phyloP scores from a whole-genome alignment of 192 early-diverging fungal genomes.

The Coemansia sp. region DNA sequence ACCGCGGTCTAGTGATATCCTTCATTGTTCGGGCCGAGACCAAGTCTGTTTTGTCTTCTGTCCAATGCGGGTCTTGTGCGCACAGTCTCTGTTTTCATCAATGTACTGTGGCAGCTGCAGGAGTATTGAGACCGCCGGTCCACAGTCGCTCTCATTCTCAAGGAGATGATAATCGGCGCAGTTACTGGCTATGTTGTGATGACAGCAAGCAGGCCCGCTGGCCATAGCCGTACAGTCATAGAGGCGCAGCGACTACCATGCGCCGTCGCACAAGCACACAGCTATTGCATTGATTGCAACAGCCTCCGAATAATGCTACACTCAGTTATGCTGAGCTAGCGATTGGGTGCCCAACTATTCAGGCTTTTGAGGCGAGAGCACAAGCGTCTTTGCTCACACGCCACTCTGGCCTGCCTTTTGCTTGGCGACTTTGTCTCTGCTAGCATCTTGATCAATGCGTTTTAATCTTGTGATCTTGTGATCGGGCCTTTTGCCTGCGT shows the following conservation, averaged over 20 bases:
- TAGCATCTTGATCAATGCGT: background rate
- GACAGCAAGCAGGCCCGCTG: background rate
- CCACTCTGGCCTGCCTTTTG: background rate
- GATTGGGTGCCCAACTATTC: background rate
- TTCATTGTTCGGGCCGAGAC: background rate
- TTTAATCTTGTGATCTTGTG: background rate
- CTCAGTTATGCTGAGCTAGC: background rate
- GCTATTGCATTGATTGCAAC: background rate
- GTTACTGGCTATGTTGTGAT: background rate
- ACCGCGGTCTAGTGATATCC: background rate
- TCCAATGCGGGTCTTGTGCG: background rate
- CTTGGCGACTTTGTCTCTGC: background rate
- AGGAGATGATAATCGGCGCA: background rate
- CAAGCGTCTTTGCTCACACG: background rate
- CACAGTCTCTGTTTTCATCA: background rate
- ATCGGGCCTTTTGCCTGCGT: background rate
- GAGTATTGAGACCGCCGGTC: background rate
- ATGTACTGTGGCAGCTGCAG: background rate
- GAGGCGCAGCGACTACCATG: background rate
- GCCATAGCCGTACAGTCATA: background rate
- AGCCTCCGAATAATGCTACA: background rate
- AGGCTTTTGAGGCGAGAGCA: background rate
- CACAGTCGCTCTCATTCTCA: background rate
- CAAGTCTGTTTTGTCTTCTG: background rate
- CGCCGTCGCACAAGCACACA: background rate